Base-by-base conservation (phyloP, 352 stramenopile genomes). In the Elongisporangium prolatum region DNA sequence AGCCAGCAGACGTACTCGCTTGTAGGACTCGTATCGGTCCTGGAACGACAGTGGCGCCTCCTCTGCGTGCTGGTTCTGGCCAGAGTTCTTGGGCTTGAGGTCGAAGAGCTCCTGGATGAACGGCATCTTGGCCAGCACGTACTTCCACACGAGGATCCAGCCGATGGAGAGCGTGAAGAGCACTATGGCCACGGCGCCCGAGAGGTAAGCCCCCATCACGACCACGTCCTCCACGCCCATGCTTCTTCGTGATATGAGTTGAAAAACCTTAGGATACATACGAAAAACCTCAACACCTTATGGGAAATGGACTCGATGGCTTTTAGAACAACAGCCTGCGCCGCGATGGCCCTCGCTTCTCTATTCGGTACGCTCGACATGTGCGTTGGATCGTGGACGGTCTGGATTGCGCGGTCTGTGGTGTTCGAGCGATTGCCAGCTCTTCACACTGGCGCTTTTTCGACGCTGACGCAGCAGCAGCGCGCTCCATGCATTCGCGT, bases 61-160 rank as follows among this genome's bases (percentile, higher is more conserved):
- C 55, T 67, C 57, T 9, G 64, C 37, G 24, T 51, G 48, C 38
- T 50, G 57, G n/a, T 21, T 48, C 50, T 6, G 61, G 38, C 64
- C 61, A 17, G 67, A 28, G 44, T 76, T 85, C 59, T 78, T 76
- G 52, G 83, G 79, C 61, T 91, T 89, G 56, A 93, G 67, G 67
- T 93, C 83, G 68, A 93, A 89, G 21, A 93, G 75, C 64, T 93
- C 83, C 60, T 89, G 83, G 28, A 93, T 60, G 58, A 93, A 89
- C 17, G 78, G 78, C 79, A 93, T 93, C 63, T 89, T 89, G 52
- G 83, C 77, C 54, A 93, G 68, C 57, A 93, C 80, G 56, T 77
- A 88, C 68, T 91, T 93, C 83, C 83, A 93, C 55, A 93, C 83
- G n/a, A 87, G 71, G 54, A 93, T 75, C 83, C 83, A 93, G 54